Evolutionary conservation across 768 basidiomycete species (phyloP).

Genomic region (Pleurotus giganteus): DNA sequence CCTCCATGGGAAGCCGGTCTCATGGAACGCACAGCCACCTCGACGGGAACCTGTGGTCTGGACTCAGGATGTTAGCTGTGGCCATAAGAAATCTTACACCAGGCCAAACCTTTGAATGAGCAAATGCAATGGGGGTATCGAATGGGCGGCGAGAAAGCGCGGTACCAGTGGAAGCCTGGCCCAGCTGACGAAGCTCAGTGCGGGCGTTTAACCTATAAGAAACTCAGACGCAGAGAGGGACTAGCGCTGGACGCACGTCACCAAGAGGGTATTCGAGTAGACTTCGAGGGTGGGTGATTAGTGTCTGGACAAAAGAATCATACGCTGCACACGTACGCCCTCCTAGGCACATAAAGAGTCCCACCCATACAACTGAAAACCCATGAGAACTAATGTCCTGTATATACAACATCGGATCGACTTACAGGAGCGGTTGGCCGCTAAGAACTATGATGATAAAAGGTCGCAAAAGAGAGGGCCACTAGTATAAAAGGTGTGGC

Average conservation of each 20-base stretch:
- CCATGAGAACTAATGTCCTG: too few relatives aligned
- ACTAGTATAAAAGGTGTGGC: neutral
- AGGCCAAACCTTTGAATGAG: neutral
- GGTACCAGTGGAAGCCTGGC: neutral
- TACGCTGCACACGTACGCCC: neutral
- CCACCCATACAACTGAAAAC: neutral
- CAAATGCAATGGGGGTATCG: neutral
- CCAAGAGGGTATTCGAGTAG: neutral
- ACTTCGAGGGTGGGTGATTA: neutral
- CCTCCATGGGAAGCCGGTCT: too few relatives aligned
- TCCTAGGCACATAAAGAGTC: neutral
- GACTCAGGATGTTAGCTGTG: too few relatives aligned
- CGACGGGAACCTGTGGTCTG: too few relatives aligned
- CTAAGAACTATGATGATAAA: too few relatives aligned
- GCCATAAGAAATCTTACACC: too few relatives aligned
- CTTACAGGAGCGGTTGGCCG: neutral
- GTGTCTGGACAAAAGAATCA: neutral
- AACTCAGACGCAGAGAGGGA: neutral
- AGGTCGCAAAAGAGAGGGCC: neutral
- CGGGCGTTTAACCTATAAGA: conserved; percentile 1
- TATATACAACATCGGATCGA: too few relatives aligned
- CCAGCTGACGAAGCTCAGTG: neutral
- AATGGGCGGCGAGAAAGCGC: neutral
- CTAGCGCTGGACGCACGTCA: neutral
- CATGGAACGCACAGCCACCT: too few relatives aligned